Evolutionary conservation across 192 early-diverging fungal species (phyloP), one percentile per base, ranked within the genome.

Genomic region (Gryganskiella cystojenkinii): DNA sequence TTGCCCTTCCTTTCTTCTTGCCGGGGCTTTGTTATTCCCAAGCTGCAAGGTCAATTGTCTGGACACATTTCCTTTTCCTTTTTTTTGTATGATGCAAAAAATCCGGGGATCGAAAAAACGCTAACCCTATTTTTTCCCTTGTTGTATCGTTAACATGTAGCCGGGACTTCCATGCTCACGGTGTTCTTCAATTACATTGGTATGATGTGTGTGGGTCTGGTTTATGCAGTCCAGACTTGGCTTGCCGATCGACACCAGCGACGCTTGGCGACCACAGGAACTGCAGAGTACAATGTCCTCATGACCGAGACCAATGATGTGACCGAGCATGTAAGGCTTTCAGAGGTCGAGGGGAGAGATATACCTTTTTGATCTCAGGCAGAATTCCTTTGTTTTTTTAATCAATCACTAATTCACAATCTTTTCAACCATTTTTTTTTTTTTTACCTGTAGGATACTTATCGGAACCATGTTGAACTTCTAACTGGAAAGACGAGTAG

Each of bases 181-280:
- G 73, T 76, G 25, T 76, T 76, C 65, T 68, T 68, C 65, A 68
- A 68, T 40, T 76, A 76, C 60, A 52, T 76, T 33, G 73, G 73
- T 2, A 76, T 76, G 73, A 68, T 76, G 46, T 25, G 17, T 25
- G 73, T 76, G 8, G 73, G 73, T 31, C 27, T 76, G 45, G 57
- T 76, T 13, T 76, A 63, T 63, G 56, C 62, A 5, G 3, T 47
- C 27, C 73, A 76, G 35, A 55, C 73, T 22, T 76, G 73, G 73
- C 57, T 51, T 17, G 53, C 57, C 3, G 63, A 76, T 43, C 40
- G 73, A 33, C 60, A 50, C 33, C 64, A 68, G 15, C 58, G 59
- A 11, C n/a, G 60, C 25, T 37, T 34, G 37, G 73, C 70, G 15
- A 56, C 37, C 15, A 46, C 51, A 0, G 54, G 37, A 15, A 24